A percentile compares a stretch with the other conserved stretches of the same genome.
Conservation (phyloP, 805 yeast genomes). For the Citeromyces nyonsensis region DNA sequence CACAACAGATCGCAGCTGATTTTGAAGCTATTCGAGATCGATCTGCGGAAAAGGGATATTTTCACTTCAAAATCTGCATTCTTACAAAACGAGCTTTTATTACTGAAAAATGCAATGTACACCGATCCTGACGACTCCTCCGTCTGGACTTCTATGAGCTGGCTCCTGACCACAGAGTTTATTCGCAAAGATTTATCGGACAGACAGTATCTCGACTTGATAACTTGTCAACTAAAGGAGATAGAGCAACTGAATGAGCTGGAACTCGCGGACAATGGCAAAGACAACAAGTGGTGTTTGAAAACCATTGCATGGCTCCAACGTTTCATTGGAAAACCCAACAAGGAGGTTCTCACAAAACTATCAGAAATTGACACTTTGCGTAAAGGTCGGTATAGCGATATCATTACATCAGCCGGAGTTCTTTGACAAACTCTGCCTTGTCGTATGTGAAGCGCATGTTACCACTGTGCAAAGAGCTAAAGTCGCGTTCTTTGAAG, state of each 20-base stretch:
- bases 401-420: slow-evolving; percentile 11
- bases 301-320: slow-evolving; percentile 38
- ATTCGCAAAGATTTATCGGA: slow-evolving; percentile 13
- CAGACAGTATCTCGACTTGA: slow-evolving; percentile 19
- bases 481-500: slow-evolving; percentile 14
- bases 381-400: slow-evolving; percentile 42
- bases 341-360: slow-evolving; percentile 18
- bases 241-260: slow-evolving; percentile 53
- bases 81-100: slow-evolving; percentile 41
- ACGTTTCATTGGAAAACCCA: slow-evolving; percentile 11
- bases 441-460: slow-evolving; percentile 16
- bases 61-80: slow-evolving; percentile 11
- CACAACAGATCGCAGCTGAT: slow-evolving; percentile 72
- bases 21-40: slow-evolving; percentile 25
- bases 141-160: slow-evolving; percentile 77
- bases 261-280: slow-evolving; percentile 53
- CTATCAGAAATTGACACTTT: slow-evolving; percentile 48
- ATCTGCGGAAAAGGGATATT: slow-evolving; percentile 3
- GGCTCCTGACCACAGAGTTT: slow-evolving; percentile 44
- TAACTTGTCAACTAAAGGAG: slow-evolving; percentile 26
- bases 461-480: slow-evolving; percentile 14
- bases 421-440: slow-evolving; percentile 11
- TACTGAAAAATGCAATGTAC: slow-evolving; percentile 71
- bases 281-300: slow-evolving; percentile 64
- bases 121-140: slow-evolving; percentile 93